These are phyloP conservation scores for Xylariomycetidae sp. DNA, from an alignment of 2,329 filamentous ascomycete species.

Conservation along the genomic window DNA sequence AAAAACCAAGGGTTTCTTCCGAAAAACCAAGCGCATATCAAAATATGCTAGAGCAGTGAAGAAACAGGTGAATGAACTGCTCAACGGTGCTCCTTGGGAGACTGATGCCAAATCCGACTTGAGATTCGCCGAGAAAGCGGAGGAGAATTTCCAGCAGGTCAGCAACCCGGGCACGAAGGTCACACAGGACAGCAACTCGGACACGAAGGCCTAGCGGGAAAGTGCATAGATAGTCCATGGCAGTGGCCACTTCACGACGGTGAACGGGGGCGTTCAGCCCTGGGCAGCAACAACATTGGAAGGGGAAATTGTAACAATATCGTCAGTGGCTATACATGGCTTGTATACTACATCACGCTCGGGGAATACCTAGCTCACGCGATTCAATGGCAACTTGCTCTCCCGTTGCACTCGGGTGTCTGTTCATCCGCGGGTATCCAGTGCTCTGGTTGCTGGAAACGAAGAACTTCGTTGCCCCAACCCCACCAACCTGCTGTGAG, in stretches of 20 bases:
- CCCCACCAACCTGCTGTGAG: conserved; percentile 71
- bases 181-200: too few relatives aligned
- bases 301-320: conserved; percentile 3
- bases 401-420: too few relatives aligned
- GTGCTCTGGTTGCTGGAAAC: conserved; percentile 56
- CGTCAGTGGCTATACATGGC: conserved; percentile 3
- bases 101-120: too few relatives aligned
- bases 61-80: conserved; percentile 56
- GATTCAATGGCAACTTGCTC: not conserved
- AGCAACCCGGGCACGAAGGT: too few relatives aligned
- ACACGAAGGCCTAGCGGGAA: conserved; percentile 3
- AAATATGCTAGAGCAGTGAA: too few relatives aligned
- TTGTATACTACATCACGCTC: conserved; percentile 1
- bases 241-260: not conserved
- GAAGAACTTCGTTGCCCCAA: conserved; percentile 69
- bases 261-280: too few relatives aligned
- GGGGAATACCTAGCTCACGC: conserved; percentile 6
- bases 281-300: too few relatives aligned
- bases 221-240: not conserved
- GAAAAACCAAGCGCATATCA: too few relatives aligned
- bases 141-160: too few relatives aligned
- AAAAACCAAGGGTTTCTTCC: too few relatives aligned
- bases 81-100: conserved; percentile 57
- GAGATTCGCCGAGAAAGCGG: conserved; percentile 5
- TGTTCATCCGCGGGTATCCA: conserved; percentile 33